Conservation (phyloP, 2,329 filamentous ascomycete species). For the Fusarium redolens region DNA sequence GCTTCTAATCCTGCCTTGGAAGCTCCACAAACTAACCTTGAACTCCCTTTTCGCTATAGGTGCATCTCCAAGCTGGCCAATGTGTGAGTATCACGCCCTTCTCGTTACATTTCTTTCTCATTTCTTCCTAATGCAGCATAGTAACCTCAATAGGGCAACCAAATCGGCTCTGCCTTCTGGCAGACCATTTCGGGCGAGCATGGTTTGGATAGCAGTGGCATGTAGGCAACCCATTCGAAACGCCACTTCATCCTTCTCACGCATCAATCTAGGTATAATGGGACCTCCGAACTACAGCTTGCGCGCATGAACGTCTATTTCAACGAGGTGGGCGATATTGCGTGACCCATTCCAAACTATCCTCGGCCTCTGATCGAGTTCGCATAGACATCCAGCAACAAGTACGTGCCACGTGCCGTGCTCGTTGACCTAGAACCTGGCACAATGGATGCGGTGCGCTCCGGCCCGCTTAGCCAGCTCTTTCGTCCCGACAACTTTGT, state of each 20-base stretch:
- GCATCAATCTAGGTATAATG: slow-evolving; percentile 70
- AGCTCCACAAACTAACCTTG: slow-evolving; percentile 61
- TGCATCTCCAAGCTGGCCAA: slow-evolving; percentile 99
- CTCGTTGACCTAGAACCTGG: slow-evolving; percentile 99
- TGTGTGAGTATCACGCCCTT: slow-evolving; percentile 73
- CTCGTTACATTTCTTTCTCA: slow-evolving; percentile 45
- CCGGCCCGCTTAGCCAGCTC: slow-evolving; percentile 97
- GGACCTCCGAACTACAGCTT: slow-evolving; percentile 97
- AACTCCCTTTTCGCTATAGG: slow-evolving; percentile 68
- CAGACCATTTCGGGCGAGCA: slow-evolving; percentile 90
- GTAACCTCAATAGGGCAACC: slow-evolving; percentile 86
- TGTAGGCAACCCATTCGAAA: slow-evolving; percentile 84
- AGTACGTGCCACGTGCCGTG: slow-evolving; percentile 99
- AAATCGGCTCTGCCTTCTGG: slow-evolving; percentile 99
- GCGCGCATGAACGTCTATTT: slow-evolving; percentile 99
- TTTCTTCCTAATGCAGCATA: slow-evolving; percentile 7
- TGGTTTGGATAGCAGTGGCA: slow-evolving; percentile 95
- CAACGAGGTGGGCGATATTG: slow-evolving; percentile 69
- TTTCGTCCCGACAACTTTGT: slow-evolving; percentile 99
- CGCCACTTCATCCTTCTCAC: background rate
- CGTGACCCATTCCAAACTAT: background rate
- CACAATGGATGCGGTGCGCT: slow-evolving; percentile 99
- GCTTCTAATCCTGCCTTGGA: slow-evolving; percentile 23
- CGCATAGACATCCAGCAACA: slow-evolving; percentile 88
- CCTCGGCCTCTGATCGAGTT: slow-evolving; percentile 51